Base-by-base conservation (phyloP, 148 eudicot genomes). In the Heliosperma pusillum region DNA sequence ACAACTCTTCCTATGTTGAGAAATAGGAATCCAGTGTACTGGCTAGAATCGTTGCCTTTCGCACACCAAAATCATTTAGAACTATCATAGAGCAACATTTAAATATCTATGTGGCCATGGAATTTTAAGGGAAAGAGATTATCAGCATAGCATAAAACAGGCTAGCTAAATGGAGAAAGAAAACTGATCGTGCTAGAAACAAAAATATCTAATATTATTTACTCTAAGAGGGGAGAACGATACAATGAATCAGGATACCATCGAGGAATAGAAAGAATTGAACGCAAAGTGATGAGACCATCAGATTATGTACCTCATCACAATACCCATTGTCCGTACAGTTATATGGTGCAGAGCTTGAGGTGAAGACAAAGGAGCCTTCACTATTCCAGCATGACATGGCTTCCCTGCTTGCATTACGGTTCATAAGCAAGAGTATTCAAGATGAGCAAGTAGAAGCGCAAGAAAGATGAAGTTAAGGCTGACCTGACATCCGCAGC, bases 301-400 rank as follows among this genome's bases (percentile, higher is more conserved):
- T 7, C 20, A 5, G 76, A 83, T 65, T 62, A 24, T 77, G 40
- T 36, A 93, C 98, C 97, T 94, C 97, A 74, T 91, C 83, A 83
- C 96, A 88, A 50, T 71, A 62, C 70, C 96, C 97, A 85, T 93
- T 93, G 86, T 90, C 97, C 52, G 69, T 56, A 77, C 91, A 85
- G 78, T 90, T 93, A 86, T 82, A 88, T 58, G 86, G 86, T 52
- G 93, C 97, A 72, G 96, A 82, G 90, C 97, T 90, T 72, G 97
- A 90, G 26, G 97, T 93, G 81, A 93, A 93, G 25, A 90, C 80
- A 67, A 93, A 90, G 65, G 88, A 86, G 58, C 97, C 97, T 68
- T 89, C 86, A 36, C 93, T 89, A 75, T 80, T 85, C 97, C 97
- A 93, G 78, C 82, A 79, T 53, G 77, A 84, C 47, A 85, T 81